Percentiles rank a stretch among this genome's conserved stretches.
Evolutionary conservation across 345 rosid genomes (phyloP).

Genomic region (Populus euphratica): DNA sequence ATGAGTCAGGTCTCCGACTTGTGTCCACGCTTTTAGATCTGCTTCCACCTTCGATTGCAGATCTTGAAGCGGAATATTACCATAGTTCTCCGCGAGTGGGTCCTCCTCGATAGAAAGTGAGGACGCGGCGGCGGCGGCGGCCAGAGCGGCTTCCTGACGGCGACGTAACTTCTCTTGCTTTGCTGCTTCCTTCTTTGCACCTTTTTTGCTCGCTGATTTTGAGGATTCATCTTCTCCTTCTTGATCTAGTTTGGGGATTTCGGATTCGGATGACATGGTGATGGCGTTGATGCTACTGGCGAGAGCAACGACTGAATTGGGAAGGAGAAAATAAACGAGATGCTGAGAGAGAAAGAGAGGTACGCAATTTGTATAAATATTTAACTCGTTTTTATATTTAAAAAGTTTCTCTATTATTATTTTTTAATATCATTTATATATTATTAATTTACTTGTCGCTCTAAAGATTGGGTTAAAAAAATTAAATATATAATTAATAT

Average conservation of each 20-base stretch:
- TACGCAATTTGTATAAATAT: no score
- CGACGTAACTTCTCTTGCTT: constrained; percentile 74
- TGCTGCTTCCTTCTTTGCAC: constrained; percentile 80
- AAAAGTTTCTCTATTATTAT: no score
- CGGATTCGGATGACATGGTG: neutral
- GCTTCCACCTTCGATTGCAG: constrained; percentile 47
- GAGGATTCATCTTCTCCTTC: constrained; percentile 26
- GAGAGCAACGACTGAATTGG: no score
- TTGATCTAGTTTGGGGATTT: neutral
- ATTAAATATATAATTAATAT: no score
- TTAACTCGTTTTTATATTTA: no score
- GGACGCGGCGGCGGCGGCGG: constrained; percentile 35
- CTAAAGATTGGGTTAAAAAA: no score
- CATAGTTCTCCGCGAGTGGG: constrained; percentile 48
- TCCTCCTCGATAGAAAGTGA: constrained; percentile 35
- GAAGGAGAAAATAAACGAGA: no score
- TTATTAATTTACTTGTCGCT: no score
- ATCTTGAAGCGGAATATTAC: constrained; percentile 54
- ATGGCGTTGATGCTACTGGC: no score
- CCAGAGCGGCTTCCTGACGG: constrained; percentile 44
- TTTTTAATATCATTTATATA: no score
- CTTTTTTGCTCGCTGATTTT: constrained; percentile 60
- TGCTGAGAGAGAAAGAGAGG: no score
- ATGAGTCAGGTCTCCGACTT: constrained; percentile 43
- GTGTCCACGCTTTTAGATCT: constrained; percentile 40